Evolutionary conservation across 2,329 filamentous ascomycete genomes (phyloP).

Genomic region (Hymenoscyphus infarciens): DNA sequence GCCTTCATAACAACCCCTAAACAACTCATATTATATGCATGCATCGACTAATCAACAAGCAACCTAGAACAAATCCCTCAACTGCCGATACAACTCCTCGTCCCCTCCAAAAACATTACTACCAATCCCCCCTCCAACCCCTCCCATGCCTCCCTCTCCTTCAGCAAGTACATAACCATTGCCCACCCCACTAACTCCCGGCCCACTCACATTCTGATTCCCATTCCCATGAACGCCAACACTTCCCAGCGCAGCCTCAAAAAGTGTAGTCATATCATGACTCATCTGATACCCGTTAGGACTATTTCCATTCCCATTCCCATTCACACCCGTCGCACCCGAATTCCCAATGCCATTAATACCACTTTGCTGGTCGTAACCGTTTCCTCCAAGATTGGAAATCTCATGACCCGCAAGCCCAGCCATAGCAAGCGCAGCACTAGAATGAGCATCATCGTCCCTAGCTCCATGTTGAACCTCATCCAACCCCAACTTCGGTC

Average conservation of each 20-base stretch:
- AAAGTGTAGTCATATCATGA: slow-evolving; percentile 36
- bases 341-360: slow-evolving; percentile 1
- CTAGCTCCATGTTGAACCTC: not conserved
- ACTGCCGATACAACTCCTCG: slow-evolving; percentile 35
- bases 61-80: slow-evolving; percentile 34
- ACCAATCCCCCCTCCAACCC: slow-evolving; percentile 20
- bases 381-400: slow-evolving; percentile 18
- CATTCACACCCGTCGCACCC: not conserved
- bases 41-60: not conserved
- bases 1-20: no score
- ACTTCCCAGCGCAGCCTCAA: slow-evolving; percentile 35
- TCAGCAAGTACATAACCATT: slow-evolving; percentile 14
- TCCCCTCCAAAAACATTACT: slow-evolving; percentile 35
- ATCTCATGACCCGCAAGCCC: slow-evolving; percentile 44
- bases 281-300: slow-evolving; percentile 37
- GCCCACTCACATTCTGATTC: slow-evolving; percentile 7
- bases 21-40: no score
- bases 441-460: slow-evolving; percentile 47
- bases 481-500: slow-evolving; percentile 57
- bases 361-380: slow-evolving; percentile 12
- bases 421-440: slow-evolving; percentile 53
- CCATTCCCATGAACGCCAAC: slow-evolving; percentile 21
- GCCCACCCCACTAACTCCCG: slow-evolving; percentile 11
- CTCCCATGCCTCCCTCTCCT: slow-evolving; percentile 18
- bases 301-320: slow-evolving; percentile 21